Evolutionary conservation across 2,329 filamentous ascomycete species (phyloP).

Genomic region (Aspergillus texensis): DNA sequence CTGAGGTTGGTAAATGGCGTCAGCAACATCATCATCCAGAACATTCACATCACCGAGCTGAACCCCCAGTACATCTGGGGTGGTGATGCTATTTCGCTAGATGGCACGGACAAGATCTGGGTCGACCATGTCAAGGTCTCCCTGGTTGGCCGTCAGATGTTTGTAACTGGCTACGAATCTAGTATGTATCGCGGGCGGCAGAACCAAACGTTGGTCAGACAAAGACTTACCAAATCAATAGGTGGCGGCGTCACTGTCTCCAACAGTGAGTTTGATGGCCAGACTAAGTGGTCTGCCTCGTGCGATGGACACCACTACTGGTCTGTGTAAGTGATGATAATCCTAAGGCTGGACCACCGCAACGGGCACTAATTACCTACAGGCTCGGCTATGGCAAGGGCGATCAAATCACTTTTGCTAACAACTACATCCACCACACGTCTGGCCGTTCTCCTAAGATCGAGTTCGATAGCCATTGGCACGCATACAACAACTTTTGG

Average conservation of each 20-base stretch:
- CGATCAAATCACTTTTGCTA: constrained; percentile 60
- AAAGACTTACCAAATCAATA: constrained; percentile 19
- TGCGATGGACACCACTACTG: constrained; percentile 64
- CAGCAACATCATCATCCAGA: constrained; percentile 62
- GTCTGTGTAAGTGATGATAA: constrained; percentile 41
- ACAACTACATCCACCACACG: constrained; percentile 62
- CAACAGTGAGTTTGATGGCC: constrained; percentile 62
- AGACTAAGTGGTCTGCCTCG: constrained; percentile 55
- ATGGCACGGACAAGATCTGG: constrained; percentile 47
- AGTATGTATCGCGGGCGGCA: constrained; percentile 46
- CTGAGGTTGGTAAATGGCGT: constrained; percentile 48
- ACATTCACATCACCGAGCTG: constrained; percentile 54
- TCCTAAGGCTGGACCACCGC: background rate
- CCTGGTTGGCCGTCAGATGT: constrained; percentile 38
- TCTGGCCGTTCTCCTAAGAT: constrained; percentile 61
- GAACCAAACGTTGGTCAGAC: constrained; percentile 48
- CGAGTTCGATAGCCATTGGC: constrained; percentile 56
- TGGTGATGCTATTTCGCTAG: constrained; percentile 58
- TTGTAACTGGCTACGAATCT: constrained; percentile 28
- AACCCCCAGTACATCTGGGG: constrained; percentile 63
- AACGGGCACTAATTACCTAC: background rate
- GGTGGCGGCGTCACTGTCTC: constrained; percentile 59
- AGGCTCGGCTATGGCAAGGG: constrained; percentile 56
- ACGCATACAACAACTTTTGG: constrained; percentile 49
- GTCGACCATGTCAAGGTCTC: constrained; percentile 51